These are phyloP conservation scores for Colletotrichum sojae DNA, from an alignment of 2,329 filamentous ascomycete genomes.

Conservation along the genomic window DNA sequence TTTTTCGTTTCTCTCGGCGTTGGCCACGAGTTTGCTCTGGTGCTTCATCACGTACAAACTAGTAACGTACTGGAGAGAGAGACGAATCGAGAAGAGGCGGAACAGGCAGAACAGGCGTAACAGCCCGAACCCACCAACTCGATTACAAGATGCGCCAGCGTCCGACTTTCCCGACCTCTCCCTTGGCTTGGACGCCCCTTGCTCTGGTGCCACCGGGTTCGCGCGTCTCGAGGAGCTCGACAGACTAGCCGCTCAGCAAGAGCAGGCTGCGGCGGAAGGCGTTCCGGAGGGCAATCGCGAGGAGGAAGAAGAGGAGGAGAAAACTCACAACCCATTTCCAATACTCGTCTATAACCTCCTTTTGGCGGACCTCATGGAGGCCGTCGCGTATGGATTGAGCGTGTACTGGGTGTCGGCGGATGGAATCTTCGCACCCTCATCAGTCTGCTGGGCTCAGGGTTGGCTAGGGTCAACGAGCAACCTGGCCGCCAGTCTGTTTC, in stretches of 20 bases:
- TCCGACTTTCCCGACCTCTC: constrained; percentile 21
- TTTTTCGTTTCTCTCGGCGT: neutral
- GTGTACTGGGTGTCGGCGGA: constrained; percentile 64
- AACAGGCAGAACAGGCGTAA: neutral
- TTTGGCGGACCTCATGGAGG: constrained; percentile 71
- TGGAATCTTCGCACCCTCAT: constrained; percentile 61
- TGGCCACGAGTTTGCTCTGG: constrained; percentile 14
- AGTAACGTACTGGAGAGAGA: neutral
- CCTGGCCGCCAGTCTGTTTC: constrained; percentile 69
- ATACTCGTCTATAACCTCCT: constrained; percentile 73
- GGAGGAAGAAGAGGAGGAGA: neutral
- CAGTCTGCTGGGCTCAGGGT: constrained; percentile 68
- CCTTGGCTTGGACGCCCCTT: constrained; percentile 17
- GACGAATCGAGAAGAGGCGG: neutral
- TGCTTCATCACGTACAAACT: constrained; percentile 24
- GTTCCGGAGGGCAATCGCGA: neutral
- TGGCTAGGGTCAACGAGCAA: constrained; percentile 72
- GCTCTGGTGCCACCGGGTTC: constrained; percentile 1
- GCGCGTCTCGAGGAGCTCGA: constrained; percentile 25
- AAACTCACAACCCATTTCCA: constrained; percentile 67
- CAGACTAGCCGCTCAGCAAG: constrained; percentile 14
- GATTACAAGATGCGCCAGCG: neutral
- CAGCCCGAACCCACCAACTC: neutral
- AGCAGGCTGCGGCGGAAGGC: neutral
- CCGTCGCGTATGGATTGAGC: constrained; percentile 69